phyloP scores from a whole-genome alignment of 1,284 basidiomycete species.

The Mycena citricolor region DNA sequence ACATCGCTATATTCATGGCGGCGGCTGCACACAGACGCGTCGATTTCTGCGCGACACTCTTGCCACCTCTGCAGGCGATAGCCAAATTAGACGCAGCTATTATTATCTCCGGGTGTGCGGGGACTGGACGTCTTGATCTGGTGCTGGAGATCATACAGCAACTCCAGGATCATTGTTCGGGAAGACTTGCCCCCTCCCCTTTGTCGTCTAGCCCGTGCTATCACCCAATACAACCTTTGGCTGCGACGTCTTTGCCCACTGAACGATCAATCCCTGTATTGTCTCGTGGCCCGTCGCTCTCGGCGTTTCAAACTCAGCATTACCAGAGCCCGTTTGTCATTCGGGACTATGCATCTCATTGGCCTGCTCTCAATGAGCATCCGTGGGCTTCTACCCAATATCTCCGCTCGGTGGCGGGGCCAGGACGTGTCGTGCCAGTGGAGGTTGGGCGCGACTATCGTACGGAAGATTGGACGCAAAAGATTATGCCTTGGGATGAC shows the following conservation, averaged over 20 bases:
- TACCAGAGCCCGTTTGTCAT: slow-evolving; percentile 72
- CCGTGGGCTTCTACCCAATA: slow-evolving; percentile 74
- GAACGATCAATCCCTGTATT: slow-evolving; percentile 30
- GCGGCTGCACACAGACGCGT: slow-evolving; percentile 64
- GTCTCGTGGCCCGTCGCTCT: slow-evolving; percentile 50
- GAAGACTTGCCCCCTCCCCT: slow-evolving; percentile 27
- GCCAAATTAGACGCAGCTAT: slow-evolving; percentile 74
- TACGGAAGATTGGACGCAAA: slow-evolving; percentile 79
- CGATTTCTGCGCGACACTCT: slow-evolving; percentile 50
- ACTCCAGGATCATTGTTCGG: slow-evolving; percentile 48
- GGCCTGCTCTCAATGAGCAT: slow-evolving; percentile 69
- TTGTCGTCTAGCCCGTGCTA: slow-evolving; percentile 11
- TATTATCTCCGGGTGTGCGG: slow-evolving; percentile 81
- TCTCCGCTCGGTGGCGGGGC: slow-evolving; percentile 66
- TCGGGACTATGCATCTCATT: slow-evolving; percentile 55
- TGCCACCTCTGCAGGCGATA: slow-evolving; percentile 42
- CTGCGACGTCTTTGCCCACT: slow-evolving; percentile 2
- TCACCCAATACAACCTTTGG: slow-evolving; percentile 9
- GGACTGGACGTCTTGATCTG: slow-evolving; percentile 57
- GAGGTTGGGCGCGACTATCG: slow-evolving; percentile 90
- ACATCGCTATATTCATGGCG: slow-evolving; percentile 45
- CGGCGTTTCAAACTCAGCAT: slow-evolving; percentile 46
- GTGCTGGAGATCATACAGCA: slow-evolving; percentile 59
- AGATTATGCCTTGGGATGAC: slow-evolving; percentile 74
- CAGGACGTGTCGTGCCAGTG: slow-evolving; percentile 84